These are phyloP conservation scores for Volvox reticuliferus DNA, from an alignment of 139 green algal species.

Conservation along the genomic window DNA sequence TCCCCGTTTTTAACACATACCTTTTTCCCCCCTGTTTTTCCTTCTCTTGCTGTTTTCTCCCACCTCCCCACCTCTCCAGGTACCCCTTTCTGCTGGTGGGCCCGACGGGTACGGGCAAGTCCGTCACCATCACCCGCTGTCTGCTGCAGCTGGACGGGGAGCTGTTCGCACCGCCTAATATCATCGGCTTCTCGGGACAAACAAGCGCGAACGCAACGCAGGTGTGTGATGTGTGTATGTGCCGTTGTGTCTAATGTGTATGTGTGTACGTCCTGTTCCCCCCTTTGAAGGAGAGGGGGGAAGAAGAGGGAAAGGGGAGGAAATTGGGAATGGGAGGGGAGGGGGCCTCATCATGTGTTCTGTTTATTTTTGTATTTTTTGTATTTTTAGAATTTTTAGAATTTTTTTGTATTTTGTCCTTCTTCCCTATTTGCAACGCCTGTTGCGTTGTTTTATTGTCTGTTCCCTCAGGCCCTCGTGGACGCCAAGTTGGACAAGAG, in stretches of 20 bases:
- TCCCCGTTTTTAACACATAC: no score
- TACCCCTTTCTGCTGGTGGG: slow-evolving; percentile 45
- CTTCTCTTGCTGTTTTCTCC: not conserved
- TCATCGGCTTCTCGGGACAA: slow-evolving; percentile 78
- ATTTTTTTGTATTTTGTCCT: no score
- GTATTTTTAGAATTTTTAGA: no score
- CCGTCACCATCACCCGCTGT: slow-evolving; percentile 59
- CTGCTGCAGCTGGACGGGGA: slow-evolving; percentile 64
- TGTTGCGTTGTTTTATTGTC: no score
- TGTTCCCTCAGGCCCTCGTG: slow-evolving; percentile 48
- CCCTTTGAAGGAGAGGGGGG: no score
- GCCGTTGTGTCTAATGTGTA: no score
- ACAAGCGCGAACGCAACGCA: slow-evolving; percentile 84
- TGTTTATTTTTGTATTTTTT: no score
- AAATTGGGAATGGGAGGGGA: no score
- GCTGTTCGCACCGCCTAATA: slow-evolving; percentile 66
- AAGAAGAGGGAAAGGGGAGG: no score
- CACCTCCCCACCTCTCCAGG: not conserved
- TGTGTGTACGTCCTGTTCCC: no score
- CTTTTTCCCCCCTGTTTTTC: not conserved
- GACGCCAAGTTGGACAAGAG: slow-evolving; percentile 84
- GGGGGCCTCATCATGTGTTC: no score
- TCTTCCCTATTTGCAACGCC: no score
- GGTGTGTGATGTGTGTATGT: slow-evolving; percentile 3
- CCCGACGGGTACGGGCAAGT: slow-evolving; percentile 83